These are phyloP conservation scores for Casaregolazyma lundiana DNA, from an alignment of 1,139 yeast species.

Conservation along the genomic window DNA sequence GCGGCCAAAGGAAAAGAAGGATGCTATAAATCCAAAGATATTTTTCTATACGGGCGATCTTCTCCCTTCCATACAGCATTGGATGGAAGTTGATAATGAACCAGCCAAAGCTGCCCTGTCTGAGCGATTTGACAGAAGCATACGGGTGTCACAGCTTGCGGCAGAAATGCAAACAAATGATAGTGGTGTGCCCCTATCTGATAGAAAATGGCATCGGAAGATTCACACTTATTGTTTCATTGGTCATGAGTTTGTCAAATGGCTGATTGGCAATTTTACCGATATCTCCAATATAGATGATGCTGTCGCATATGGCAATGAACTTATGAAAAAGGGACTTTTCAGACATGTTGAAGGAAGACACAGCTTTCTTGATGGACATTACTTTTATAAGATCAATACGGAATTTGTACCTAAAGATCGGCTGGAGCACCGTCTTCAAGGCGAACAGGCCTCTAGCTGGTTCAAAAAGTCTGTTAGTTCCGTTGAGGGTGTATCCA, in stretches of 20 bases:
- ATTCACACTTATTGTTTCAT: slow-evolving; percentile 72
- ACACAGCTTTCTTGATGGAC: slow-evolving; percentile 86
- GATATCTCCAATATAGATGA: slow-evolving; percentile 80
- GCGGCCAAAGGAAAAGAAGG: slow-evolving; percentile 36
- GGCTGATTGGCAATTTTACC: slow-evolving; percentile 73
- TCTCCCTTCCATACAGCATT: slow-evolving; percentile 59
- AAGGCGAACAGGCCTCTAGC: slow-evolving; percentile 1
- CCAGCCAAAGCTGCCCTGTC: slow-evolving; percentile 17
- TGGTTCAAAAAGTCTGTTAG: slow-evolving; percentile 8
- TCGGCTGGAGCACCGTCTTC: slow-evolving; percentile 2
- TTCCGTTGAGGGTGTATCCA: not conserved
- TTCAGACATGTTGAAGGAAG: slow-evolving; percentile 77
- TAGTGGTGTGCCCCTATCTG: slow-evolving; percentile 56
- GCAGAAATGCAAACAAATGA: slow-evolving; percentile 57
- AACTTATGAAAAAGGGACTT: slow-evolving; percentile 63
- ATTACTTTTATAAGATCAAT: slow-evolving; percentile 75
- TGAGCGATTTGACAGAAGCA: slow-evolving; percentile 31
- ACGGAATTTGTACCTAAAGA: slow-evolving; percentile 44
- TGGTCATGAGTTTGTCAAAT: slow-evolving; percentile 80
- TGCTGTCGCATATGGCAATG: slow-evolving; percentile 75
- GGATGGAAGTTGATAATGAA: slow-evolving; percentile 23
- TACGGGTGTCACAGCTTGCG: slow-evolving; percentile 50
- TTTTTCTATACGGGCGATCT: slow-evolving; percentile 84
- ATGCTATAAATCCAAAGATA: slow-evolving; percentile 65
- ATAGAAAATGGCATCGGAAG: slow-evolving; percentile 89